These are phyloP conservation scores for Colletotrichum cereale DNA, from an alignment of 2,329 filamentous ascomycete genomes.

Conservation along the genomic window DNA sequence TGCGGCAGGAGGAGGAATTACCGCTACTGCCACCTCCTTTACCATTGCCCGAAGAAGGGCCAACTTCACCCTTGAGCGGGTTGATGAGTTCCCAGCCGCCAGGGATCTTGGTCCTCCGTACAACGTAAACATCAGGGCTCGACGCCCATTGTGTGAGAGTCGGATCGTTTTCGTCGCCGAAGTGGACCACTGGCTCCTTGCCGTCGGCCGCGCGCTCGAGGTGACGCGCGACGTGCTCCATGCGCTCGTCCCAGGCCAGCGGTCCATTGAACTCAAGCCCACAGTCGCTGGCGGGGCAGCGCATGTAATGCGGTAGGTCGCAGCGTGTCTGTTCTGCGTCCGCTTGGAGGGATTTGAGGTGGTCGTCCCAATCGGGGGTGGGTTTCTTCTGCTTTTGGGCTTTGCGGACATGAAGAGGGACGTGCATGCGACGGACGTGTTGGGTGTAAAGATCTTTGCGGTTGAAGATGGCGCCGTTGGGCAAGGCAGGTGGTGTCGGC, in stretches of 20 bases:
- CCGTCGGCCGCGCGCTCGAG: slow-evolving; percentile 68
- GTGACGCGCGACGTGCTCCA: slow-evolving; percentile 90
- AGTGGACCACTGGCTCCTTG: slow-evolving; percentile 48
- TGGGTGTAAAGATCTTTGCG: slow-evolving; percentile 93
- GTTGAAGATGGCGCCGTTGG: slow-evolving; percentile 80
- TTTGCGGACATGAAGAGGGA: slow-evolving; percentile 59
- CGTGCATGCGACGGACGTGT: slow-evolving; percentile 89
- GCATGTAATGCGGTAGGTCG: slow-evolving; percentile 68
- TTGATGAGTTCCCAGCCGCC: slow-evolving; percentile 52
- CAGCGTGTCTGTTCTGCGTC: slow-evolving; percentile 73
- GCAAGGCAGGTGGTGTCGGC: slow-evolving; percentile 47
- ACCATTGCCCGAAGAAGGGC: slow-evolving; percentile 37
- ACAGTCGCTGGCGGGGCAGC: slow-evolving; percentile 75
- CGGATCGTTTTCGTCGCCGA: slow-evolving; percentile 55
- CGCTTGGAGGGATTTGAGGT: slow-evolving; percentile 67
- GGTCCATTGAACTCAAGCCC: slow-evolving; percentile 67
- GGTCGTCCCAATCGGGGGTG: slow-evolving; percentile 60
- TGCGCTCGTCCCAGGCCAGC: slow-evolving; percentile 81
- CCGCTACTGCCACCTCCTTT: slow-evolving; percentile 29
- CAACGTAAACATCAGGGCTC: slow-evolving; percentile 53
- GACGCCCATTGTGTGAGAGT: slow-evolving; percentile 58
- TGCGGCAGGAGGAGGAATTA: slow-evolving; percentile 13
- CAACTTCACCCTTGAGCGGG: slow-evolving; percentile 43
- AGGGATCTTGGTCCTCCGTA: slow-evolving; percentile 42
- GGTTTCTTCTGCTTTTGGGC: slow-evolving; percentile 53